Base-by-base conservation (phyloP, 768 basidiomycete species). In the Boletales sp. region DNA sequence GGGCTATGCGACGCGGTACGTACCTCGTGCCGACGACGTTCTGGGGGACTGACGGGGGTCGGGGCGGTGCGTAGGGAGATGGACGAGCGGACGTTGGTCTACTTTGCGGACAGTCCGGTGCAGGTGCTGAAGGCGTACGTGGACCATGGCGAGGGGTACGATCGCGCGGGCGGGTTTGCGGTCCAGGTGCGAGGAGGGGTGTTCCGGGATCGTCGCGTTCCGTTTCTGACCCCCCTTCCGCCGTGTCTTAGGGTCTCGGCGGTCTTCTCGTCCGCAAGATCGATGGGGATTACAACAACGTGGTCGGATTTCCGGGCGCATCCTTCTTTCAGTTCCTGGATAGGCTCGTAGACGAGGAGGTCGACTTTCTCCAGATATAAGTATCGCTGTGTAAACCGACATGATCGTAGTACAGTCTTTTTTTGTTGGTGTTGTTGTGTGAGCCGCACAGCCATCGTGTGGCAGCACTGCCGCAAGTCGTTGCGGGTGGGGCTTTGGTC, bases 141-240 rank as follows among this genome's bases (percentile, higher is more conserved):
- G 17, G 83, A 91, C 33, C 86, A 78, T 47, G 88, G 84, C 7
- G 94, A 96, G 70, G 94, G 94, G 0, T 64, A 84, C 37, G 87
- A 93, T 60, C 79, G 92, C 17, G 94, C 95, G 0, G 95, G 95
- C 4, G 95, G 95, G 0, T 98, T 97, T 64, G 93, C 92, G 2
- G 83, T 93, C 36, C 95, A 97, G 76, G 92, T 91, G 55, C 41
- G n/a, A n/a, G n/a, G n/a, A n/a, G n/a, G n/a, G n/a, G n/a, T n/a
- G n/a, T n/a, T n/a, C n/a, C n/a, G n/a, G n/a, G n/a, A n/a, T n/a
- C n/a, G n/a, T n/a, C n/a, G n/a, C n/a, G n/a, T n/a, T n/a, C n/a
- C n/a, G n/a, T n/a, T n/a, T n/a, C n/a, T n/a, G n/a, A n/a, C n/a
- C n/a, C n/a, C n/a, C 46, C 13, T 37, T 6, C 14, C 21, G 5